Conservation (phyloP, 1,284 basidiomycete species). For the Wolfiporia cocos region DNA sequence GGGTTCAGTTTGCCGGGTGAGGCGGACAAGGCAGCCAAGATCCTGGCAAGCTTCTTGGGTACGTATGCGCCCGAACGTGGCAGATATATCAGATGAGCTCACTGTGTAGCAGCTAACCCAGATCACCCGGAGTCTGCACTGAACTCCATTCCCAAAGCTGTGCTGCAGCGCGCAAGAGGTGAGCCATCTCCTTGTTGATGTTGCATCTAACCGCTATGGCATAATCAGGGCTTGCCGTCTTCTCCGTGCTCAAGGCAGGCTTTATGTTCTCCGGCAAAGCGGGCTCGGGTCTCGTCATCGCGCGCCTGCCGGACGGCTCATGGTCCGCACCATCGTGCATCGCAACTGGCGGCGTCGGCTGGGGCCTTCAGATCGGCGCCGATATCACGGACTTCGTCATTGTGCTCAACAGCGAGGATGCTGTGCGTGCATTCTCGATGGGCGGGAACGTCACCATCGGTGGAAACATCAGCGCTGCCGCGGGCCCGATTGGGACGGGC, state of each 20-base stretch:
- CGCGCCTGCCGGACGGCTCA: slow-evolving; percentile 90
- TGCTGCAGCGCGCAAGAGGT: slow-evolving; percentile 88
- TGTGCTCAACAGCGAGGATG: slow-evolving; percentile 95
- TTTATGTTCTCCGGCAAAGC: slow-evolving; percentile 97
- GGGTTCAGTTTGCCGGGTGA: slow-evolving; percentile 84
- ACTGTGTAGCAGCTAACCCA: slow-evolving; percentile 67
- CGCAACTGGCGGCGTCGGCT: slow-evolving; percentile 93
- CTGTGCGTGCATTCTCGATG: slow-evolving; percentile 90
- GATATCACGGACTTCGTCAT: slow-evolving; percentile 86
- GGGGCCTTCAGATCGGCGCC: slow-evolving; percentile 95
- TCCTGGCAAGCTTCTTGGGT: slow-evolving; percentile 87
- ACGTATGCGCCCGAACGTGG: slow-evolving; percentile 21
- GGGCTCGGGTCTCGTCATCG: slow-evolving; percentile 91
- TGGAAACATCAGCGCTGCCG: slow-evolving; percentile 78
- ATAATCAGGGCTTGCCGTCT: slow-evolving; percentile 80
- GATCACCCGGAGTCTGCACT: slow-evolving; percentile 85
- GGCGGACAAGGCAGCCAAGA: slow-evolving; percentile 88
- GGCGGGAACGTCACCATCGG: slow-evolving; percentile 97
- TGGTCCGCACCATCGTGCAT: slow-evolving; percentile 98
- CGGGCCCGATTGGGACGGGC: slow-evolving; percentile 94
- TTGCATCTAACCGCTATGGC: neutral
- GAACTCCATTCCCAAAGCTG: slow-evolving; percentile 93
- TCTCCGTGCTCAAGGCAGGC: slow-evolving; percentile 92
- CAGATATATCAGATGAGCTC: neutral
- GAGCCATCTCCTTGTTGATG: slow-evolving; percentile 14